Conservation (phyloP, 768 basidiomycete species). For the Suillus discolor region DNA sequence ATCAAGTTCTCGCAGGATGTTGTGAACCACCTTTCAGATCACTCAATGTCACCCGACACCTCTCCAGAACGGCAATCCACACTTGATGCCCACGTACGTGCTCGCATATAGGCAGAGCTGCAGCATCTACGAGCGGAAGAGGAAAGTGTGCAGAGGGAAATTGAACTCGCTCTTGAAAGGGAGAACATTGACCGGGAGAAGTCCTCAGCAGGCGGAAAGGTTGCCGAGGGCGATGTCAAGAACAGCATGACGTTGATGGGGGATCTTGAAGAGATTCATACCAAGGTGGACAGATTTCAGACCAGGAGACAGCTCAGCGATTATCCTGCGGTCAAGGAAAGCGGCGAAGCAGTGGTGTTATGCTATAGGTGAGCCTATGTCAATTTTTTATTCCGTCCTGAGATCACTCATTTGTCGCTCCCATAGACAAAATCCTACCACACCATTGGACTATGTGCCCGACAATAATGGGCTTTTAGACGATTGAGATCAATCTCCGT, state of each 20-base stretch:
- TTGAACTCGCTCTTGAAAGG: conserved; percentile 79
- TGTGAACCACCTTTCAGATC: conserved; percentile 76
- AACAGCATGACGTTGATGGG: conserved; percentile 66
- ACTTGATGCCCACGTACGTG: conserved; percentile 72
- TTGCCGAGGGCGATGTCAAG: conserved; percentile 46
- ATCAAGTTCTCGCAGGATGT: conserved; percentile 81
- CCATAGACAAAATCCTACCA: conserved; percentile 43
- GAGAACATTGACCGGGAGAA: conserved; percentile 85
- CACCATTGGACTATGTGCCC: conserved; percentile 59
- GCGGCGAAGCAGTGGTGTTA: conserved; percentile 60
- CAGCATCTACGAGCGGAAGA: conserved; percentile 68
- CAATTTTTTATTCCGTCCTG: conserved; percentile 3
- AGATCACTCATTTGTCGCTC: conserved; percentile 6
- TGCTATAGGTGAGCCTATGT: conserved; percentile 67
- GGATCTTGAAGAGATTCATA: conserved; percentile 74
- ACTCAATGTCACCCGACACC: conserved; percentile 57
- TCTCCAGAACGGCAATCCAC: conserved; percentile 70
- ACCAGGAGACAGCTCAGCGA: conserved; percentile 54
- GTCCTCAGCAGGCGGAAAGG: conserved; percentile 45
- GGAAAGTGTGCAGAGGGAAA: conserved; percentile 67
- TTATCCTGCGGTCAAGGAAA: conserved; percentile 57
- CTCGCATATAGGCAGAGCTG: conserved; percentile 72
- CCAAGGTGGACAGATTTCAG: conserved; percentile 74
- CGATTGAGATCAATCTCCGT: too few relatives aligned
- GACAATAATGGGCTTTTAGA: too few relatives aligned